Conservation (phyloP, 73 alveolate genomes). For the Tetrahymena malaccensis region DNA sequence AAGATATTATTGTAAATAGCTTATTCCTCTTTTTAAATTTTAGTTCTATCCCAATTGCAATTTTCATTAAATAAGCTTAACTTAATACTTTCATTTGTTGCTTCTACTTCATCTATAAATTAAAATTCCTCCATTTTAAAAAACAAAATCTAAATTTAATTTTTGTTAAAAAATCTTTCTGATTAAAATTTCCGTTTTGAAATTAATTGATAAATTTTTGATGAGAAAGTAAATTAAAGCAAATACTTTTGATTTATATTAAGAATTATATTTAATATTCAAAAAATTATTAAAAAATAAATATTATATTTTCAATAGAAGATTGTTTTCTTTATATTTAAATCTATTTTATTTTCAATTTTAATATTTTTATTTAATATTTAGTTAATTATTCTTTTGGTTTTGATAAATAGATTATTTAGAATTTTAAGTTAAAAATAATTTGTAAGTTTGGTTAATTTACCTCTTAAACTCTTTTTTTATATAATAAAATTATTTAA, state of each 20-base stretch:
- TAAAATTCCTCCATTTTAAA: neutral
- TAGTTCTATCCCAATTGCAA: neutral
- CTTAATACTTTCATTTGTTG: neutral
- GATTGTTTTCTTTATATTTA: too few relatives aligned
- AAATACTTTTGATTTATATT: neutral
- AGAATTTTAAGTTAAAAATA: too few relatives aligned
- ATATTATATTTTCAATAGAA: too few relatives aligned
- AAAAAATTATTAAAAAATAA: too few relatives aligned
- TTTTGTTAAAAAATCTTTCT: neutral
- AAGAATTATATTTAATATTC: too few relatives aligned
- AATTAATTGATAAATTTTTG: neutral
- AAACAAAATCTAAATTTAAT: neutral
- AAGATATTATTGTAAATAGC: neutral
- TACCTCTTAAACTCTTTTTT: too few relatives aligned
- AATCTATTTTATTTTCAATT: too few relatives aligned
- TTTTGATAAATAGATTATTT: too few relatives aligned
- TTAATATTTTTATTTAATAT: too few relatives aligned
- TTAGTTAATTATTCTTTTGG: too few relatives aligned
- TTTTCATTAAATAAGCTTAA: neutral
- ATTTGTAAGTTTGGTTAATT: too few relatives aligned
- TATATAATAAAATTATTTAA: too few relatives aligned
- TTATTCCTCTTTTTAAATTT: neutral
- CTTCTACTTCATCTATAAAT: neutral
- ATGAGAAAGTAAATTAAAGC: neutral
- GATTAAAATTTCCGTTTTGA: neutral